Evolutionary conservation across 108 stramenopile species (phyloP).

Genomic region (Hondaea fermentalgiana): DNA sequence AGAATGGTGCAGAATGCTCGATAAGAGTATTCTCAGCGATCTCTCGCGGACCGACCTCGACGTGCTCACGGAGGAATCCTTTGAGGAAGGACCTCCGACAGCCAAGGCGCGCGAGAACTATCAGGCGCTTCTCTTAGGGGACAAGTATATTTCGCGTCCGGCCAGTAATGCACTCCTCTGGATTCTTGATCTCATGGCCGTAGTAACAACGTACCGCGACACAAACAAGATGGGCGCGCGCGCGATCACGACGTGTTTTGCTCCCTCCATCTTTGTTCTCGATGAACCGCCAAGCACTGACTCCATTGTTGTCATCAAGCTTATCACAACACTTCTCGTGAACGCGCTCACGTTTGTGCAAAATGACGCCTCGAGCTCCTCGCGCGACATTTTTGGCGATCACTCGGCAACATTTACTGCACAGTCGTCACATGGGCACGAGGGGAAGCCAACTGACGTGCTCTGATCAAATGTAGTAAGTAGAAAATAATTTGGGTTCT

Average conservation of each 20-base stretch:
- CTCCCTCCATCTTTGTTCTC: not conserved
- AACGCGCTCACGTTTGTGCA: not conserved
- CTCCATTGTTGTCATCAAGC: not conserved
- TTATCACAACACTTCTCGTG: not conserved
- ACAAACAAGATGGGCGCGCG: not conserved
- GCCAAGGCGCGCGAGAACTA: not conserved
- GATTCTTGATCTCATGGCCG: not conserved
- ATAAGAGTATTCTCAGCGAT: not conserved
- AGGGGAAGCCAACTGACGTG: no score
- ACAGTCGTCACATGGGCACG: no score
- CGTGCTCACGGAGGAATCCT: not conserved
- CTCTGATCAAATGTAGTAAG: no score
- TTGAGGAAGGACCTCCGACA: not conserved
- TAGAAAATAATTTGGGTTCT: no score
- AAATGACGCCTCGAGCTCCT: not conserved
- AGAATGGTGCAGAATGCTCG: conserved; percentile 11
- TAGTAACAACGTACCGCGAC: not conserved
- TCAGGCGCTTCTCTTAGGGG: not conserved
- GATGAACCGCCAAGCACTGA: not conserved
- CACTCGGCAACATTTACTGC: not conserved
- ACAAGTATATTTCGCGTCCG: not conserved
- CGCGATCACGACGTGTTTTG: not conserved
- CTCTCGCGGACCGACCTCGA: not conserved
- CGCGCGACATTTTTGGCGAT: not conserved
- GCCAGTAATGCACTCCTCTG: not conserved